These are phyloP conservation scores for Crataegus laevigata DNA, from an alignment of 306 rosid genomes.

Conservation along the genomic window DNA sequence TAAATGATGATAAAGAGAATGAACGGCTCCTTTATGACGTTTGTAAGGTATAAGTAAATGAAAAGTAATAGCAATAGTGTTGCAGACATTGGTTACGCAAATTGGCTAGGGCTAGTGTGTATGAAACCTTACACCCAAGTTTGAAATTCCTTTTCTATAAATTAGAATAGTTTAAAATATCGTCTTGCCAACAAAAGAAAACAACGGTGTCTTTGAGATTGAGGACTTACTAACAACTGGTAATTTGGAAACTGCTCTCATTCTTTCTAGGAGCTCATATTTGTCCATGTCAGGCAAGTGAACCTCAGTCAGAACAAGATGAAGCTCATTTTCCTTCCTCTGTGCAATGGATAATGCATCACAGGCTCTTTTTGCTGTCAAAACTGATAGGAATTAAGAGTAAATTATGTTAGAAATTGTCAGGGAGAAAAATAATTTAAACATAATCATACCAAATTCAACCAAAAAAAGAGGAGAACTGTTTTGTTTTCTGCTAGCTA, in stretches of 20 bases:
- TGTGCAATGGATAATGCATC: conserved; percentile 30
- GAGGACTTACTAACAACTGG: conserved; percentile 35
- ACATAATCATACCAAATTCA: neutral
- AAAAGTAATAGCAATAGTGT: neutral
- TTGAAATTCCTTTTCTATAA: no score
- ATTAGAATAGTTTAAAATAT: no score
- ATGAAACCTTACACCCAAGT: no score
- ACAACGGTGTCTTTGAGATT: neutral
- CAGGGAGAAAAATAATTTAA: neutral
- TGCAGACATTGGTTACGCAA: no score
- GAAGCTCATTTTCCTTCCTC: conserved; percentile 17
- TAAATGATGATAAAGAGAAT: no score
- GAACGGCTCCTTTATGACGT: no score
- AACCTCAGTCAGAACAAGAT: conserved; percentile 32
- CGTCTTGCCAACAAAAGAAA: neutral
- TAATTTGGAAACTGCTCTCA: conserved; percentile 8
- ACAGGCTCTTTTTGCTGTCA: conserved; percentile 25
- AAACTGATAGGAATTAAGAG: conserved; percentile 16
- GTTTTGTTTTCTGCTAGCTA: conserved; percentile 5
- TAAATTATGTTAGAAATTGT: neutral
- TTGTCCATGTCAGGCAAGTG: conserved; percentile 34
- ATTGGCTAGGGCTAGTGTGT: no score
- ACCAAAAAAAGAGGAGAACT: neutral
- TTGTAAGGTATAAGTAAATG: neutral
- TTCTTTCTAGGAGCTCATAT: conserved; percentile 22